A percentile compares a stretch with the other conserved stretches of the same genome.
phyloP scores from a whole-genome alignment of 352 stramenopile species.

The Globisporangium cylindrosporum region DNA sequence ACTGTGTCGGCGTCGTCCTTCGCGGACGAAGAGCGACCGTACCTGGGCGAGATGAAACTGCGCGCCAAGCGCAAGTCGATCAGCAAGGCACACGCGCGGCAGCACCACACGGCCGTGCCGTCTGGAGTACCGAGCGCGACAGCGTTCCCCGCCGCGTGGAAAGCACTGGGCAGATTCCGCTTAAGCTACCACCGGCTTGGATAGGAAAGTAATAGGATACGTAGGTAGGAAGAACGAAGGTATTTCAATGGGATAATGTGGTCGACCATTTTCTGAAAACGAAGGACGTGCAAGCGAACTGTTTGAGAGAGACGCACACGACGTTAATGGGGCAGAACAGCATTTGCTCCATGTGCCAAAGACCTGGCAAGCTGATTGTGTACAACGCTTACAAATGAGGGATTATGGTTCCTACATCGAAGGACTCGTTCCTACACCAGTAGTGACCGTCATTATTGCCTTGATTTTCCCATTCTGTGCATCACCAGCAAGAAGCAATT shows the following conservation, averaged over 20 bases:
- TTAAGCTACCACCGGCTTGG: conserved; percentile 26
- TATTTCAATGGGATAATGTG: not conserved
- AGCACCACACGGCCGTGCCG: conserved; percentile 11
- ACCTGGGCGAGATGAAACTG: conserved; percentile 48
- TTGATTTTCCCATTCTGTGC: too few species aligned
- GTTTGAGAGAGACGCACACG: too few species aligned
- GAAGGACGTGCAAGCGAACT: not conserved
- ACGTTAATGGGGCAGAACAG: too few species aligned
- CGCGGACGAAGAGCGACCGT: conserved; percentile 34
- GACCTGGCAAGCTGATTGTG: too few species aligned
- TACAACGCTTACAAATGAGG: too few species aligned
- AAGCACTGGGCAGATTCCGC: conserved; percentile 31
- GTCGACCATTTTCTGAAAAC: not conserved
- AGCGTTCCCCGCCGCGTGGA: conserved; percentile 20
- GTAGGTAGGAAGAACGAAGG: not conserved
- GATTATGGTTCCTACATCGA: too few species aligned
- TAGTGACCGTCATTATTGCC: too few species aligned
- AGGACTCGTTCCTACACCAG: too few species aligned
- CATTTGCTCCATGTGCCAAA: too few species aligned
- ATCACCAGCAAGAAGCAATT: too few species aligned
- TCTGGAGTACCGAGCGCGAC: not conserved
- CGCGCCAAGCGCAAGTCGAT: conserved; percentile 42
- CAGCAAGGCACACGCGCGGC: conserved; percentile 22
- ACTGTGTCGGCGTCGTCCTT: conserved; percentile 30
- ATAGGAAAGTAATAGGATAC: conserved; percentile 4